Conservation (phyloP, 1,139 yeast species). For the Komagataea norvegica region DNA sequence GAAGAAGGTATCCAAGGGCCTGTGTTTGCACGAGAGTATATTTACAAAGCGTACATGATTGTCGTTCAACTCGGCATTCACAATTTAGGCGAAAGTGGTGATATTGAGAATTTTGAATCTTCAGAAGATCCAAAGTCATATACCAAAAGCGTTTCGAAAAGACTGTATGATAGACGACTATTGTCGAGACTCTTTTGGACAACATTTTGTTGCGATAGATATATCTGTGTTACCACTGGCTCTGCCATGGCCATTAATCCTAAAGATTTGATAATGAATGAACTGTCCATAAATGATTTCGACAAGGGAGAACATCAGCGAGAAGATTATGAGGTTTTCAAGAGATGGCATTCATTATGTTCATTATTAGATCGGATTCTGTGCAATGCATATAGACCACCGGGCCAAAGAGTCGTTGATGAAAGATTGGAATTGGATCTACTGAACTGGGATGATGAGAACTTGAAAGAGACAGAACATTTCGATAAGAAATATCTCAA, state of each 20-base stretch:
- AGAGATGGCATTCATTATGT: conserved; percentile 9
- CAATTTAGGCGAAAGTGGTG: conserved; percentile 7
- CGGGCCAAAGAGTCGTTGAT: conserved; percentile 10
- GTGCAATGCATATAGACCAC: conserved; percentile 11
- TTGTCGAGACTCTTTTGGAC: conserved; percentile 12
- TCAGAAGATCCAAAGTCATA: conserved; percentile 4
- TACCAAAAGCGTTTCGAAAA: conserved; percentile 5
- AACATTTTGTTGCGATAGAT: conserved; percentile 13
- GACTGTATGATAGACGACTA: conserved; percentile 7
- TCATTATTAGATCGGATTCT: conserved; percentile 10
- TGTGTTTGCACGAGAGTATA: conserved; percentile 7
- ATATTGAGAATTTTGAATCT: conserved; percentile 5
- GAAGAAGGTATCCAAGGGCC: conserved; percentile 15
- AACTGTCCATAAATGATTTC: conserved; percentile 8
- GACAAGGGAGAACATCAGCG: conserved; percentile 3
- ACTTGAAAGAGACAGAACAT: conserved; percentile 1
- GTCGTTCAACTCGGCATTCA: conserved; percentile 11
- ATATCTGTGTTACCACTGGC: conserved; percentile 11
- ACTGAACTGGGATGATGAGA: conserved; percentile 8
- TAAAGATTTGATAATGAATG: conserved; percentile 9
- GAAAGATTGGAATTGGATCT: conserved; percentile 10
- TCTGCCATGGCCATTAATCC: conserved; percentile 12
- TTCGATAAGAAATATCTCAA: conserved; percentile 2
- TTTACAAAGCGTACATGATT: conserved; percentile 8
- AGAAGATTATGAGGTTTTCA: conserved; percentile 8